Evolutionary conservation across 2,329 filamentous ascomycete species (phyloP).

Genomic region (Delphinella strobiligena): DNA sequence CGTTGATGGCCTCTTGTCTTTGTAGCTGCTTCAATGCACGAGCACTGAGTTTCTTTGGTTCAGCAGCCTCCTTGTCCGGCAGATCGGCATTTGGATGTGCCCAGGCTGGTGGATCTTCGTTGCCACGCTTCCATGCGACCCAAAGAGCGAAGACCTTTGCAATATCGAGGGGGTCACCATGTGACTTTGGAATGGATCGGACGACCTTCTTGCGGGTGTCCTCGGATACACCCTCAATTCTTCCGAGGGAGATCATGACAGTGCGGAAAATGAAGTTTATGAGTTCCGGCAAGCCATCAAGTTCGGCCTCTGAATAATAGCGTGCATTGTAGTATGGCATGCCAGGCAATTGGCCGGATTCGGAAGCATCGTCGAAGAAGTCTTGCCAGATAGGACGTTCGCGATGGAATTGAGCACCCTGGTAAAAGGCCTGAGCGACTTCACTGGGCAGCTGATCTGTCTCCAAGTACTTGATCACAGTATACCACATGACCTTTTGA

Average conservation of each 20-base stretch:
- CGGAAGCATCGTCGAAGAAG: constrained; percentile 40
- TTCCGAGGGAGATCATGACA: constrained; percentile 48
- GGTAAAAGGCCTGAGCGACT: constrained; percentile 42
- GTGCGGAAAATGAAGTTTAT: constrained; percentile 51
- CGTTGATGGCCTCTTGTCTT: constrained; percentile 36
- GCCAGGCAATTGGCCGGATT: constrained; percentile 26
- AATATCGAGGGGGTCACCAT: constrained; percentile 48
- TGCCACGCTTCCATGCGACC: constrained; percentile 56
- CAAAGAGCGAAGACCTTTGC: constrained; percentile 51
- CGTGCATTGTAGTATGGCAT: constrained; percentile 44
- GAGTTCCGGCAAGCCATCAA: constrained; percentile 48
- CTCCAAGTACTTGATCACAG: constrained; percentile 50
- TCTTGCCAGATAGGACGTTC: constrained; percentile 47
- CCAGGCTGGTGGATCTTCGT: constrained; percentile 50
- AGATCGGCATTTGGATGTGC: constrained; percentile 45
- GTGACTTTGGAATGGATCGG: constrained; percentile 50
- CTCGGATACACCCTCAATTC: constrained; percentile 47
- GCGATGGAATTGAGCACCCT: constrained; percentile 44
- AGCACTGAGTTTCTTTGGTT: constrained; percentile 42
- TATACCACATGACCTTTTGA: constrained; percentile 58
- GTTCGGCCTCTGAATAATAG: constrained; percentile 51
- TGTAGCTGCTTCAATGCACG: constrained; percentile 45
- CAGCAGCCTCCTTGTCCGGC: constrained; percentile 35
- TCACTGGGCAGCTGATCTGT: constrained; percentile 50
- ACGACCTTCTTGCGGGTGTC: constrained; percentile 48